A percentile compares a stretch with the other conserved stretches of the same genome.
phyloP scores from a whole-genome alignment of 495 filamentous ascomycete species.

The Lepidopterella palustris region DNA sequence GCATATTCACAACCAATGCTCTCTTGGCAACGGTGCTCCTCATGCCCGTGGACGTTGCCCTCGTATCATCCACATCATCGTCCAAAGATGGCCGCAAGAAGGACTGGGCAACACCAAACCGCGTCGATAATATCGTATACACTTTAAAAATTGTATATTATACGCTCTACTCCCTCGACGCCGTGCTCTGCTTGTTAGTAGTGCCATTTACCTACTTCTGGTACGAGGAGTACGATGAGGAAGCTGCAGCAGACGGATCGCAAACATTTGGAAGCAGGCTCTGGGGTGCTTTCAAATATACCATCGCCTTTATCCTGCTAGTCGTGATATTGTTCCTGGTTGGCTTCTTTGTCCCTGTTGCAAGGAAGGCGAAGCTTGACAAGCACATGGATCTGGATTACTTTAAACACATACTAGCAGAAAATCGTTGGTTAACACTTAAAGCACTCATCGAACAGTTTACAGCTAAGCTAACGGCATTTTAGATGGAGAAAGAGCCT shows the following conservation, averaged over 20 bases:
- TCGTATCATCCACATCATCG: constrained; percentile 81
- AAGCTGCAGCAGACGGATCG: constrained; percentile 67
- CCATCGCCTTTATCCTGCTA: constrained; percentile 72
- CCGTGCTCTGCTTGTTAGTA: constrained; percentile 80
- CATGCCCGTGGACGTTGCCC: constrained; percentile 88
- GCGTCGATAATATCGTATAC: constrained; percentile 65
- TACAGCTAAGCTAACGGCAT: constrained; percentile 20
- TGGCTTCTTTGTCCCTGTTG: constrained; percentile 85
- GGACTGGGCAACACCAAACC: constrained; percentile 81
- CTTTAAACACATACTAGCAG: constrained; percentile 74
- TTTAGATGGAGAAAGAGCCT: constrained; percentile 77
- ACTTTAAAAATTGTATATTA: constrained; percentile 90
- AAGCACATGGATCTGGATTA: constrained; percentile 73
- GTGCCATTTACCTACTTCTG: constrained; percentile 97
- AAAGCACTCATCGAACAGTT: not conserved
- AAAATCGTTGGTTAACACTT: constrained; percentile 58
- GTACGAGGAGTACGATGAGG: constrained; percentile 94
- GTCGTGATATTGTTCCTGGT: constrained; percentile 79
- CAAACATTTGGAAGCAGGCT: constrained; percentile 62
- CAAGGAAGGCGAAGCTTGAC: constrained; percentile 48
- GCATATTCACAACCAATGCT: constrained; percentile 75
- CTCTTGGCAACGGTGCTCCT: constrained; percentile 89
- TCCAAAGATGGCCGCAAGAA: constrained; percentile 75
- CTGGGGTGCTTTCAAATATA: constrained; percentile 85
- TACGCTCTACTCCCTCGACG: constrained; percentile 83